These are phyloP conservation scores for Ulota crispa DNA, from an alignment of 225 moss, liverwort and hornwort genomes.

Conservation along the genomic window DNA sequence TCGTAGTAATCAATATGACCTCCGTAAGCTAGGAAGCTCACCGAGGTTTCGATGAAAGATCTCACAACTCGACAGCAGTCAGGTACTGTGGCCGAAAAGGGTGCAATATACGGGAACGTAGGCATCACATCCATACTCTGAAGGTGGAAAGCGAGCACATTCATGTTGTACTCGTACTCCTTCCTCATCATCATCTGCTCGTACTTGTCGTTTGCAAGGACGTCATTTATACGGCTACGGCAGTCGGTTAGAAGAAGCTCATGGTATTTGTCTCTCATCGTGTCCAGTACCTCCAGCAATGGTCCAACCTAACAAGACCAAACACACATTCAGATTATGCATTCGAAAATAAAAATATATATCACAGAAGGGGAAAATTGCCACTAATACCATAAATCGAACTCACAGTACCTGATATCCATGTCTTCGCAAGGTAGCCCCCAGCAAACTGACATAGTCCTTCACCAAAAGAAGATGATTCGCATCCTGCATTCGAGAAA, in stretches of 20 bases:
- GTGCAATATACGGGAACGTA: slow-evolving; percentile 95
- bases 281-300: slow-evolving; percentile 59
- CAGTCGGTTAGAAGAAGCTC: slow-evolving; percentile 92
- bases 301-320: slow-evolving; percentile 46
- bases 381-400: not conserved
- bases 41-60: slow-evolving; percentile 82
- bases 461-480: slow-evolving; percentile 91
- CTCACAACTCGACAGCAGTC: slow-evolving; percentile 93
- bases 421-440: slow-evolving; percentile 86
- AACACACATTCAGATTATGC: not conserved
- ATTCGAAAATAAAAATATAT: not conserved
- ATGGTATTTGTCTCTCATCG: slow-evolving; percentile 85
- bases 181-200: slow-evolving; percentile 98
- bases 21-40: slow-evolving; percentile 92
- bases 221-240: slow-evolving; percentile 78
- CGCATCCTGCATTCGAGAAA: slow-evolving; percentile 90
- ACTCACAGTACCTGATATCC: slow-evolving; percentile 64
- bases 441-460: slow-evolving; percentile 92
- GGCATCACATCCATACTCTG: slow-evolving; percentile 94
- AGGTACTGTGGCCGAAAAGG: slow-evolving; percentile 93
- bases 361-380: not conserved
- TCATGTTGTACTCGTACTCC: slow-evolving; percentile 95
- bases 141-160: slow-evolving; percentile 92
- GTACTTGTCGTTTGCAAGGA: slow-evolving; percentile 93
- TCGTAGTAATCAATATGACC: slow-evolving; percentile 96